Base-by-base conservation (phyloP, 345 rosid genomes). In the Gossypium rotundifolium region DNA sequence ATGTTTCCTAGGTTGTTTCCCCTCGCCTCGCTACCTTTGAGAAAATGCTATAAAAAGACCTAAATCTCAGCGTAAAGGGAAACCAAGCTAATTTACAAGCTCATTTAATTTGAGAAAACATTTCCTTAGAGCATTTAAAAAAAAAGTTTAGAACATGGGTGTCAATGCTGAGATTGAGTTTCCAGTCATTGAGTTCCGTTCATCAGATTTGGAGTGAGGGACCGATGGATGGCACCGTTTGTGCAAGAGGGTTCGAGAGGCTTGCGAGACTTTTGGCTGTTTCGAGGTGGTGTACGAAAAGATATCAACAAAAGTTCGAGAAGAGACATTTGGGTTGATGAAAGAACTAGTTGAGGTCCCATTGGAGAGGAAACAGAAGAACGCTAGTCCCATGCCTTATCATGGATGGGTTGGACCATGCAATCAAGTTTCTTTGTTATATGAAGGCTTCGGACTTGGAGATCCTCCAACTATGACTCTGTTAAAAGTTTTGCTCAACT, bases 381-480 rank as follows among this genome's bases (percentile, higher is more conserved):
- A 77, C 14, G 9, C 17, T 58, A 72, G 48, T n/a, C 66, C 67
- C 2, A 65, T 65, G 68, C 76, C 72, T 23, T 72, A 42, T 11
- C 80, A 77, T 57, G 40, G 79, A 33, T 71, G 63, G 53, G 27
- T 4, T 3, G 79, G 61, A 17, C 44, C 42, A 20, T n/a, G 25
- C 18, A 12, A 8, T 13, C 2, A 12, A 3, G 2, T 2, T 22
- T 51, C 69, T 2, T 45, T 77, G 22, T 45, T 77, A 22, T 72
- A 64, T n/a, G 76, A 77, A 45, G 63, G 76, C 73, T 72, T 53
- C 17, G 72, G 79, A 22, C 33, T 77, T 17, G 65, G 54, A 63
- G 72, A 64, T 38, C 70, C 45, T 71, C 76, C 57, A 77, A 54
- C 54, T 53, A 11, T 42, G 72, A 54, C 14, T 53, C 65, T 1